phyloP scores from a whole-genome alignment of 2,329 filamentous ascomycete species.

The Scorias spongiosa region DNA sequence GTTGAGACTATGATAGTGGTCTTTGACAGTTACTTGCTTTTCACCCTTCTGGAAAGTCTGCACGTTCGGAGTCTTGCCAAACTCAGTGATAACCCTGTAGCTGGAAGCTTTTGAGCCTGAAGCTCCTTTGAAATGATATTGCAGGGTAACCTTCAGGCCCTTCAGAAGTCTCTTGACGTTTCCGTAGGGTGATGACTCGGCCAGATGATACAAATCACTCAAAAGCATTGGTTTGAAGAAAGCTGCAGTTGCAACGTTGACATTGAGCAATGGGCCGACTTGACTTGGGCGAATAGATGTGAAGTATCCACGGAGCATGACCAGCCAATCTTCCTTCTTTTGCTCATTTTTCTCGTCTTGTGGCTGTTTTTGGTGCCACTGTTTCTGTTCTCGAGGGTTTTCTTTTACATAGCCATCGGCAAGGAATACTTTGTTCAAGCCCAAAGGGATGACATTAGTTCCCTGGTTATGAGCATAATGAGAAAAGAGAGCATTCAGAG shows the following conservation, averaged over 20 bases:
- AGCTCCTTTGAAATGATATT: background rate
- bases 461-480: background rate
- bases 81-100: background rate
- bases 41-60: background rate
- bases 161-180: background rate
- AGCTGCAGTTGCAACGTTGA: slow-evolving; percentile 10
- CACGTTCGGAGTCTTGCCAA: background rate
- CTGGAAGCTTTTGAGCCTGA: background rate
- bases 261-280: slow-evolving; percentile 5
- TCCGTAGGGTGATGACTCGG: background rate
- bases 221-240: slow-evolving; percentile 3
- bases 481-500: slow-evolving; percentile 6
- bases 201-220: background rate
- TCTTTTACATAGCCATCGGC: background rate
- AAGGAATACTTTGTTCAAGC: background rate
- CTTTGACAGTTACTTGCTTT: background rate
- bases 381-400: too few species aligned
- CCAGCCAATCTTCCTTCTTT: background rate
- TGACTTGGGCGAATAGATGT: slow-evolving; percentile 7
- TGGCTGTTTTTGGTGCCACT: slow-evolving; percentile 1
- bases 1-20: background rate
- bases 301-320: slow-evolving; percentile 5
- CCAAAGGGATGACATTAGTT: background rate
- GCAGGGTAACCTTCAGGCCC: background rate
- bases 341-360: too few species aligned